Evolutionary conservation across 163 green algal genomes (phyloP), one percentile per base, ranked within the genome.

Genomic region (Coccomyxa subellipsoidea): DNA sequence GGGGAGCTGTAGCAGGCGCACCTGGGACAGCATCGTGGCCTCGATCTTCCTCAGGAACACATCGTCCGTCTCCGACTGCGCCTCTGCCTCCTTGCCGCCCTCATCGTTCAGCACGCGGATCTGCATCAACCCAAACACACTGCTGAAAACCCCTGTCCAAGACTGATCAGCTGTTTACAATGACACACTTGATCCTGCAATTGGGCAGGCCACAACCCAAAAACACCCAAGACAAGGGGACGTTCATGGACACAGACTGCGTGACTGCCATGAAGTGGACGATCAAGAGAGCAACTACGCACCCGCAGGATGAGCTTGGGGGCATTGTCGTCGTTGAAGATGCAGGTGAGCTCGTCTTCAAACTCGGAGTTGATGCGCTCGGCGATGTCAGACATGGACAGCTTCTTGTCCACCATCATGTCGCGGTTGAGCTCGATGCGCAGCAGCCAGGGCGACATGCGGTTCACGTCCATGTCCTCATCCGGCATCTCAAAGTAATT

Each of bases 251-350:
- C 3, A 8, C 2, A 59, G 47, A 59, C 47, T 27, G 47, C 47
- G 4, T 18, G 23, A 59, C 47, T 59, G 15, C 23, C 47, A 18
- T 27, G 5, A 59, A 59, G 1, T 2, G 23, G 3, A 59, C 5
- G 1, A 59, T 21, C 4, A 59, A 27, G 23, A 59, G 47, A 59
- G 23, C 15, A 23, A 18, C 15, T 59, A 18, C 47, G 4, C 47
- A 59, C 92, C 78, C 96, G 94, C 86, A 99, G 88, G 69, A 99
- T 93, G 77, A 98, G 93, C 86, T 95, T 93, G 54, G 94, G 86
- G 0, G 95, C 95, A 89, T 99, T 99, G 83, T 99, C 96, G 86
- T 99, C 96, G 76, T 90, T 96, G 91, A 97, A 97, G 81, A 99
- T 95, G 85, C 93, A 95, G 79, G 93, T 91, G 76, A 99, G 89